Evolutionary conservation across 139 green algal species (phyloP).

Genomic region (Micractinium sp.): DNA sequence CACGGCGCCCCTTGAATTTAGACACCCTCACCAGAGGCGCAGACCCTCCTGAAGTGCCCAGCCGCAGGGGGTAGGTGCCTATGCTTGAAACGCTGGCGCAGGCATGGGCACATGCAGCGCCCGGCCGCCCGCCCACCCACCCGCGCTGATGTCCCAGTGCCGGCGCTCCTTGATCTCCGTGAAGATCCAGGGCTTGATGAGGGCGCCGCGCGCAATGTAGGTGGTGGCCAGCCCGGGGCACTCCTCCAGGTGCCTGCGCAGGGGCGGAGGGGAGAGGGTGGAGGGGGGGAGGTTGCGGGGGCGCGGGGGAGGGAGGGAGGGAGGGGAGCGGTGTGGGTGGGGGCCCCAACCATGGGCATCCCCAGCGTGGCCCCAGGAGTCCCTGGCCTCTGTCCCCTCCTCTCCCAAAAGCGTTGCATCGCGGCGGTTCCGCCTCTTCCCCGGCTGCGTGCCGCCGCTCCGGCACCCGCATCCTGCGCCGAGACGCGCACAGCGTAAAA

Average conservation of each 20-base stretch:
- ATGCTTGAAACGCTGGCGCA: too few relatives aligned
- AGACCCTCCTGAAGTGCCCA: too few relatives aligned
- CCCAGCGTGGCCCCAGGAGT: background rate
- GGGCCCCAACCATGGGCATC: background rate
- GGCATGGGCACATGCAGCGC: background rate
- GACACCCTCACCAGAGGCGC: too few relatives aligned
- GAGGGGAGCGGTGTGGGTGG: background rate
- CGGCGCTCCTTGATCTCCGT: conserved; percentile 95
- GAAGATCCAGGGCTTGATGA: conserved; percentile 99
- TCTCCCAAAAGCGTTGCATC: background rate
- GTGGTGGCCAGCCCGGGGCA: conserved; percentile 62
- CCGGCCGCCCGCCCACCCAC: background rate
- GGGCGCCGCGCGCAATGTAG: conserved; percentile 93
- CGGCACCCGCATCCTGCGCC: too few relatives aligned
- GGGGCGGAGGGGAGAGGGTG: background rate
- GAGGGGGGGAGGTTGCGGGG: background rate
- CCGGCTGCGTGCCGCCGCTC: too few relatives aligned
- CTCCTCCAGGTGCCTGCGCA: conserved; percentile 28
- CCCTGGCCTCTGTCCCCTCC: background rate
- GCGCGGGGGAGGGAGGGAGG: too few relatives aligned
- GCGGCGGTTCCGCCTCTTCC: too few relatives aligned
- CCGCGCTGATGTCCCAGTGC: conserved; percentile 94
- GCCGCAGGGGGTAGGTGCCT: too few relatives aligned
- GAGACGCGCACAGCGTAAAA: too few relatives aligned
- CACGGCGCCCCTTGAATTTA: too few relatives aligned